Conservation (phyloP, 2,329 filamentous ascomycete species). For the Hypoxylon sp. region DNA sequence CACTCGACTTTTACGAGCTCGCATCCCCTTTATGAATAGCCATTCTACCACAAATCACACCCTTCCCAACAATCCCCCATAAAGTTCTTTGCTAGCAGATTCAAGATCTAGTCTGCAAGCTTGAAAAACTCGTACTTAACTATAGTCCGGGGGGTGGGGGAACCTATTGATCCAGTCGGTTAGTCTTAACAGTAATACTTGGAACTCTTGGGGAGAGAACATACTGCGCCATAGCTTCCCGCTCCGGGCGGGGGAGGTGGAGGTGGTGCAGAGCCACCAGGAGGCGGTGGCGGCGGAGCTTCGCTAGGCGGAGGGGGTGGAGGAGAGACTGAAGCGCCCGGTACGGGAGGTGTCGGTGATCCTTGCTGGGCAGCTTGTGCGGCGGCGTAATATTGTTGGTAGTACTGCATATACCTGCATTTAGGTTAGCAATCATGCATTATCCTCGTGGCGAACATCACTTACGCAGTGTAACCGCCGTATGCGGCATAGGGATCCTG, state of each 20-base stretch:
- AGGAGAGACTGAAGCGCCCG: conserved; percentile 65
- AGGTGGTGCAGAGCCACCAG: conserved; percentile 66
- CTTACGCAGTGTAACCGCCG: conserved; percentile 86
- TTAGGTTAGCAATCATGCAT: conserved; percentile 41
- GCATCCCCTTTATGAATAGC: not conserved
- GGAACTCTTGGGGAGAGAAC: conserved; percentile 50
- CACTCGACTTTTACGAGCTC: conserved; percentile 2
- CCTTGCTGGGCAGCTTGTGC: conserved; percentile 66
- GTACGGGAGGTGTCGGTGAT: conserved; percentile 59
- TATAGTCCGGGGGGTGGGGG: conserved; percentile 71
- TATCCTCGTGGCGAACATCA: conserved; percentile 24
- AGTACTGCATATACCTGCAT: conserved; percentile 75
- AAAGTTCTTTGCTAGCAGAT: not conserved
- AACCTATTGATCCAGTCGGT: conserved; percentile 58
- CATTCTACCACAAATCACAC: not conserved
- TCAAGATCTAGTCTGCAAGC: not conserved
- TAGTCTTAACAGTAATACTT: conserved; percentile 11
- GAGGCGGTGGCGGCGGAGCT: conserved; percentile 75
- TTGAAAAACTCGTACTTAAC: conserved; percentile 22
- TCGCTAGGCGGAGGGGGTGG: conserved; percentile 73
- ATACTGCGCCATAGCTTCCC: conserved; percentile 75
- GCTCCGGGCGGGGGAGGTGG: conserved; percentile 70
- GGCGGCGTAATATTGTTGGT: conserved; percentile 77
- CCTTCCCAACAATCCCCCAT: not conserved
- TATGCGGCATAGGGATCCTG: conserved; percentile 91